Evolutionary conservation across 2,329 filamentous ascomycete species (phyloP).

Genomic region (Knoxdaviesia proteae): DNA sequence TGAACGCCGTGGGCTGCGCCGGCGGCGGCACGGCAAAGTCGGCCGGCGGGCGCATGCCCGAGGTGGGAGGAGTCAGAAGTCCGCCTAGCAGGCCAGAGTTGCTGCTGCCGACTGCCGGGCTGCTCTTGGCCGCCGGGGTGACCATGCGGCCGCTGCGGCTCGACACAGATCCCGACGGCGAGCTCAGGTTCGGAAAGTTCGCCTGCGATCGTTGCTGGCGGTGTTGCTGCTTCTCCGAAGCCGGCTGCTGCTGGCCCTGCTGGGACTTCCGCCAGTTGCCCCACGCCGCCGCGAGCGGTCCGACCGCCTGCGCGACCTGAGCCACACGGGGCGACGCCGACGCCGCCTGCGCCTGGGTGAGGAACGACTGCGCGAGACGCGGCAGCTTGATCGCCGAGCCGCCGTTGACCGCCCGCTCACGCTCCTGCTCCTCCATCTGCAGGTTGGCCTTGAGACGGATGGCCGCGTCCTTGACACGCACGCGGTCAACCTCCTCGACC

Average conservation of each 20-base stretch:
- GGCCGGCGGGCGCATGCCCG: slow-evolving; percentile 39
- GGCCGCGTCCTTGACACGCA: slow-evolving; percentile 68
- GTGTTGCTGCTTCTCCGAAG: too few relatives aligned
- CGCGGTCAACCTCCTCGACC: slow-evolving; percentile 53
- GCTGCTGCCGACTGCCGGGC: slow-evolving; percentile 34
- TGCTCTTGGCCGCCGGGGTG: slow-evolving; percentile 36
- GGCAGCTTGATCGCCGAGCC: slow-evolving; percentile 47
- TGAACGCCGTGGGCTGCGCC: slow-evolving; percentile 38
- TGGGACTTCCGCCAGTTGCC: slow-evolving; percentile 73
- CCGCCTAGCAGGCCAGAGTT: slow-evolving; percentile 46
- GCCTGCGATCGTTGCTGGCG: too few relatives aligned
- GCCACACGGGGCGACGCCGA: slow-evolving; percentile 67
- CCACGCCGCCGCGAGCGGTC: slow-evolving; percentile 69
- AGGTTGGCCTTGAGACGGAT: slow-evolving; percentile 87
- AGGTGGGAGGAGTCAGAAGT: slow-evolving; percentile 75
- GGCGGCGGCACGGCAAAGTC: slow-evolving; percentile 12
- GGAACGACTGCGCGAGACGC: slow-evolving; percentile 54
- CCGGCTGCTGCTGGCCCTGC: slow-evolving; percentile 8
- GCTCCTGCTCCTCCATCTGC: slow-evolving; percentile 95
- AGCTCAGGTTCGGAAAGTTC: too few relatives aligned
- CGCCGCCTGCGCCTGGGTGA: slow-evolving; percentile 23
- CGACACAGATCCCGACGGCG: slow-evolving; percentile 15
- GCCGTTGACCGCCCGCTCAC: slow-evolving; percentile 61
- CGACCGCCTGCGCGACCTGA: slow-evolving; percentile 65
- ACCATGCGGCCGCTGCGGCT: slow-evolving; percentile 16